A percentile compares a stretch with the other conserved stretches of the same genome.
Conservation (phyloP, 257 asterid species). For the Schizonepeta tenuifolia region DNA sequence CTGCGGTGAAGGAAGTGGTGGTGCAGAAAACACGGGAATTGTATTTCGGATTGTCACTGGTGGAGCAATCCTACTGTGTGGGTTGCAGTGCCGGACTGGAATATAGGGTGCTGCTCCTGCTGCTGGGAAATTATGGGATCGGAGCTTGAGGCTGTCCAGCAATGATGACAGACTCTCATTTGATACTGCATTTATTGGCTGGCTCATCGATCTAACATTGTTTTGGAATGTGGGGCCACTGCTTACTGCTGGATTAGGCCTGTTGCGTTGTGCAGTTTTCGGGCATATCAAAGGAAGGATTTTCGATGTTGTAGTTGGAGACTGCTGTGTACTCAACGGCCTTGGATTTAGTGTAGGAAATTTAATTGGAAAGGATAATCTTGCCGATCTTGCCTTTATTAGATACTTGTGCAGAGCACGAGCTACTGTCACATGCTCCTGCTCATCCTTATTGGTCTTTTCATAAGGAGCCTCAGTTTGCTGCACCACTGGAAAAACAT, state of each 20-base stretch:
- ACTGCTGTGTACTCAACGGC: conserved; percentile 58
- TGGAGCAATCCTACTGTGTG: conserved; percentile 73
- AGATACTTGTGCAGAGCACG: conserved; percentile 86
- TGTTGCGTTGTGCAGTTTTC: conserved; percentile 57
- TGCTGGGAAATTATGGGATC: conserved; percentile 69
- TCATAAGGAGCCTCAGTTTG: conserved; percentile 68
- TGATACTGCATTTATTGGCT: conserved; percentile 38
- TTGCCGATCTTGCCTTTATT: conserved; percentile 64
- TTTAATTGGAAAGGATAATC: conserved; percentile 71
- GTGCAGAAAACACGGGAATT: conserved; percentile 88
- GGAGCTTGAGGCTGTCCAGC: conserved; percentile 44
- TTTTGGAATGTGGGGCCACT: conserved; percentile 47
- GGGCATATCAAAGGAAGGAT: conserved; percentile 92
- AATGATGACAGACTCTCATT: conserved; percentile 45
- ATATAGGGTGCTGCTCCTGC: conserved; percentile 89
- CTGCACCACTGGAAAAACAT: conserved; percentile 65
- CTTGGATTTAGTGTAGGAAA: conserved; percentile 66
- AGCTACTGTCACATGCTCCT: conserved; percentile 91
- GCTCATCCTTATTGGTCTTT: conserved; percentile 71
- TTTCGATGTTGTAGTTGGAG: conserved; percentile 75
- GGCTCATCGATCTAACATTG: conserved; percentile 43
- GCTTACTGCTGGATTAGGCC: conserved; percentile 47
- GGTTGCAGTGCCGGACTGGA: conserved; percentile 70
- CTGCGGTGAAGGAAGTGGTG: conserved; percentile 68
- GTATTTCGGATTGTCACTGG: conserved; percentile 83